Conservation (phyloP, 805 yeast species). For the Schizosaccharomyces octosporus region DNA sequence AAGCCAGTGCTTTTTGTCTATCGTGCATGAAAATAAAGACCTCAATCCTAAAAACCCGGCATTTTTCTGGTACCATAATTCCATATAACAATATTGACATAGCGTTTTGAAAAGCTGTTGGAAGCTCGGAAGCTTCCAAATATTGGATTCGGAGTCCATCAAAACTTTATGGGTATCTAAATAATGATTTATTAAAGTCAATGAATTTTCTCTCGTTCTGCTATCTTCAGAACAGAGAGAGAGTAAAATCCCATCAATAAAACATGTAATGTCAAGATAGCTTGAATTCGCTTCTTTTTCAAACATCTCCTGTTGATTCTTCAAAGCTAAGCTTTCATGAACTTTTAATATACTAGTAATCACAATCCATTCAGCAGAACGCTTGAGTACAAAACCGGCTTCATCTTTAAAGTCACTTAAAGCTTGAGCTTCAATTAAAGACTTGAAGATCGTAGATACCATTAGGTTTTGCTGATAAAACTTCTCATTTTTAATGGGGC, state of each 20-base stretch:
- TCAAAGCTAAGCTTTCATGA: background rate
- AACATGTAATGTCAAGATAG: background rate
- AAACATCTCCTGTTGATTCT: background rate
- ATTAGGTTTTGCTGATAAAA: background rate
- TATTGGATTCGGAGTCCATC: background rate
- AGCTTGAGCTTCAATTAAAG: background rate
- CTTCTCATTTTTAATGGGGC: background rate
- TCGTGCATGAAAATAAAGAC: constrained; percentile 42
- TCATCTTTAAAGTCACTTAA: background rate
- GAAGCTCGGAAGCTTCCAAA: background rate
- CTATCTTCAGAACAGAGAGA: background rate
- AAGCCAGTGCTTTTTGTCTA: constrained; percentile 49
- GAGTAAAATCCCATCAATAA: background rate
- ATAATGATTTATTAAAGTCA: background rate
- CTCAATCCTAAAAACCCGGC: constrained; percentile 75
- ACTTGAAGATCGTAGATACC: background rate
- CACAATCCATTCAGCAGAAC: background rate
- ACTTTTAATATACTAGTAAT: background rate
- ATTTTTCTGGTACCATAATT: constrained; percentile 56
- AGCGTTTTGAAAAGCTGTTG: constrained; percentile 11
- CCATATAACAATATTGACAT: constrained; percentile 78
- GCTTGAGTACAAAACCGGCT: background rate
- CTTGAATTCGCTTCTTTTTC: background rate
- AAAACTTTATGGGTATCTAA: background rate
- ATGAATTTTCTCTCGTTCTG: background rate